phyloP scores from a whole-genome alignment of 2,329 filamentous ascomycete genomes.

The Neopestalotiopsis sp. region DNA sequence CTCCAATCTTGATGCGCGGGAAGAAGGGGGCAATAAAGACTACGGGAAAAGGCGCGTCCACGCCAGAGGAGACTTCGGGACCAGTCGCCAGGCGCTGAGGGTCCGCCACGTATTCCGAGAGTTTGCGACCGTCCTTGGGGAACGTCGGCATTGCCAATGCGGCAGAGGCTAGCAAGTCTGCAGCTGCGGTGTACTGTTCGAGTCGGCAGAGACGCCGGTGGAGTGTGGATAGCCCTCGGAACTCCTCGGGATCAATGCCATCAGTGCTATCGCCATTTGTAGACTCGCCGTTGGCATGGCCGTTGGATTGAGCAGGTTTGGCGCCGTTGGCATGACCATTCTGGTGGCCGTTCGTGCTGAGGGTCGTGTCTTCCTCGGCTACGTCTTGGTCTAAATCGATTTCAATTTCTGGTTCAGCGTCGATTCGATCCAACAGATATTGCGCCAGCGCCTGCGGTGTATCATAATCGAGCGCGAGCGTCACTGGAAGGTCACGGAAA shows the following conservation, averaged over 20 bases:
- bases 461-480: conserved; percentile 17
- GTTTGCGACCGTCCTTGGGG: conserved; percentile 5
- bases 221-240: conserved; percentile 11
- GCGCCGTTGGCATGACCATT: not conserved
- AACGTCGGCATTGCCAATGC: conserved; percentile 16
- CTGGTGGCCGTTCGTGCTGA: not conserved
- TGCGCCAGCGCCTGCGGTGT: conserved; percentile 12
- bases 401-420: conserved; percentile 7
- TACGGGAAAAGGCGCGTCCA: conserved; percentile 1
- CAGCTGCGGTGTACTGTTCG: conserved; percentile 16
- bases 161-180: conserved; percentile 16
- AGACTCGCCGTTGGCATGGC: not conserved
- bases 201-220: conserved; percentile 13
- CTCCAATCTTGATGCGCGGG: conserved; percentile 16
- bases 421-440: conserved; percentile 8
- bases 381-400: conserved; percentile 3
- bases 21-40: conserved; percentile 16
- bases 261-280: not conserved
- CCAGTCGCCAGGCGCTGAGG: conserved; percentile 15
- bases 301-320: not conserved
- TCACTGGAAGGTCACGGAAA: conserved; percentile 16
- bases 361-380: not conserved
- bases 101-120: conserved; percentile 11
- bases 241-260: conserved; percentile 6
- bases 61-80: not conserved